phyloP scores from a whole-genome alignment of 345 rosid genomes.

The Acer saccharum region DNA sequence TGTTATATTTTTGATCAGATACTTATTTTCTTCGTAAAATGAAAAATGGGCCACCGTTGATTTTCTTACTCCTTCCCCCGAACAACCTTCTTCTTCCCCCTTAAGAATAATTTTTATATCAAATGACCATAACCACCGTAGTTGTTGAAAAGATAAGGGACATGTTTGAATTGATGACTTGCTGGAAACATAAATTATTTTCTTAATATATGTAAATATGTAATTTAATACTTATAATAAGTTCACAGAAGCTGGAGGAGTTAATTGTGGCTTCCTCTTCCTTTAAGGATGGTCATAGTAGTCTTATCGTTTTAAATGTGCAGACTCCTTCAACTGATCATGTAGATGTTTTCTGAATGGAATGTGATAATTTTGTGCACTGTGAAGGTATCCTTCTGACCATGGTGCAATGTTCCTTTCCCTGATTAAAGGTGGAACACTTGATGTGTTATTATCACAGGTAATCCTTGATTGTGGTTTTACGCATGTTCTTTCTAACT shows the following conservation, averaged over 20 bases:
- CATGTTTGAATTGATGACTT: conserved; percentile 5
- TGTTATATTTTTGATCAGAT: background rate
- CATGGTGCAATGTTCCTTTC: conserved; percentile 38
- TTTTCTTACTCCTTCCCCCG: background rate
- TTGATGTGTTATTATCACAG: conserved; percentile 50
- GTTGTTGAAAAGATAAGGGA: background rate
- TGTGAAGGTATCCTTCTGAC: conserved; percentile 42
- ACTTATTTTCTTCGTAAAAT: background rate
- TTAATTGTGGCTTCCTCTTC: background rate
- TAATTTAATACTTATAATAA: background rate
- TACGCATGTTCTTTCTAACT: background rate
- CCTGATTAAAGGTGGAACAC: conserved; percentile 45
- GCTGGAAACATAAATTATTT: background rate
- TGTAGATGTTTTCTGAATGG: background rate
- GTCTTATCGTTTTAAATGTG: background rate
- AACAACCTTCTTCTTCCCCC: background rate
- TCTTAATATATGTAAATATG: background rate
- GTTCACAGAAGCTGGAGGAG: background rate
- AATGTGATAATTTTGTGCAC: conserved; percentile 1
- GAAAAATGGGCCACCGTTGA: background rate
- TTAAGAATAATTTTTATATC: background rate
- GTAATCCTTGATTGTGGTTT: conserved; percentile 26
- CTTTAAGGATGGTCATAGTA: background rate
- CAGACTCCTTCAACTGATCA: background rate
- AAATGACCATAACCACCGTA: background rate